Conservation (phyloP, 2,329 filamentous ascomycete genomes). For the Colletotrichum sp. region DNA sequence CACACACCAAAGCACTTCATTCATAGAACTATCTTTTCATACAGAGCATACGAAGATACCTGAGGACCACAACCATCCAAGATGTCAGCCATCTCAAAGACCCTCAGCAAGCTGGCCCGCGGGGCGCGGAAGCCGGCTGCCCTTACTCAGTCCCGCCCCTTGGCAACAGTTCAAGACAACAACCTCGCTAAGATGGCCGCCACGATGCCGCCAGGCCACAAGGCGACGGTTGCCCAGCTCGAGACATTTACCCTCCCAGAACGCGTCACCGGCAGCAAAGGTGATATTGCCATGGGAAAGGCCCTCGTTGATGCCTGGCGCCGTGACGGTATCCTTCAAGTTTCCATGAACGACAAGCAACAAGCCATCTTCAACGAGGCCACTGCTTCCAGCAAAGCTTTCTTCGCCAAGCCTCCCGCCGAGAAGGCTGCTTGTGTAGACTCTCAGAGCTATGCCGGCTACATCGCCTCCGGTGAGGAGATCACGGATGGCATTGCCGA, state of each 20-base stretch:
- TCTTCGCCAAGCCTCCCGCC: constrained; percentile 39
- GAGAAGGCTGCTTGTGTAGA: constrained; percentile 50
- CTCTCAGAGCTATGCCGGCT: constrained; percentile 50
- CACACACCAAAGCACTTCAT: not conserved
- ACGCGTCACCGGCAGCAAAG: constrained; percentile 35
- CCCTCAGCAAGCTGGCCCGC: not conserved
- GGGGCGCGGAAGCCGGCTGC: not conserved
- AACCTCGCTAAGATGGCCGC: constrained; percentile 8
- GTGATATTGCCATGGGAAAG: constrained; percentile 41
- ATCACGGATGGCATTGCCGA: constrained; percentile 54
- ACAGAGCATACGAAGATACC: not conserved
- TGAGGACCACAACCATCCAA: not conserved
- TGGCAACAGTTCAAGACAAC: constrained; percentile 15
- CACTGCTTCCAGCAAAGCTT: constrained; percentile 38
- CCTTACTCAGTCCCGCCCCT: not conserved
- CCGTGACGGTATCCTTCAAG: constrained; percentile 51
- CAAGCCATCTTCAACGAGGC: constrained; percentile 40
- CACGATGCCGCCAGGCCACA: constrained; percentile 18
- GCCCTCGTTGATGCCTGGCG: constrained; percentile 48
- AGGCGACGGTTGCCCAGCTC: constrained; percentile 26
- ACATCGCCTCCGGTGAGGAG: constrained; percentile 55
- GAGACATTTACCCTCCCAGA: constrained; percentile 48
- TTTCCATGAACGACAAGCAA: constrained; percentile 42
- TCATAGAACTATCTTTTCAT: not conserved
- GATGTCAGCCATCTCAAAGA: constrained; percentile 8